Conservation (phyloP, 352 stramenopile species). For the Phytopythium helicoides region DNA sequence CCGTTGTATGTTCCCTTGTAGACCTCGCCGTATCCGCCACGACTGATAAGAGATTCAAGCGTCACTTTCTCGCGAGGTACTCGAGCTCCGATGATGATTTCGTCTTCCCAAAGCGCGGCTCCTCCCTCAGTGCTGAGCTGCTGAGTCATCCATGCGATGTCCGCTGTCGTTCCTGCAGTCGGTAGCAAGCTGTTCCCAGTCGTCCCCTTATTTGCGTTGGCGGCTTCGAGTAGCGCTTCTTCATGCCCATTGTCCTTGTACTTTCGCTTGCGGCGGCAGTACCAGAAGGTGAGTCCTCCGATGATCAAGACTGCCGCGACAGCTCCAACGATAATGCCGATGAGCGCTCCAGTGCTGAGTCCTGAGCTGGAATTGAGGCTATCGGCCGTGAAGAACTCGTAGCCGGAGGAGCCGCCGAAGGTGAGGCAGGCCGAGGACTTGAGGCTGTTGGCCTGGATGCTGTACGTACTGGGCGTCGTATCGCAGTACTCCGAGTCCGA, state of each 20-base stretch:
- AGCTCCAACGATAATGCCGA: conserved; percentile 10
- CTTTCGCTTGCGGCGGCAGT: no score
- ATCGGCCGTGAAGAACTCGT: not conserved
- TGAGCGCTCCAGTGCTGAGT: conserved; percentile 1
- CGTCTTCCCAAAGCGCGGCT: conserved; percentile 17
- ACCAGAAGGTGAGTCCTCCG: no score
- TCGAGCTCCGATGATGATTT: conserved; percentile 16
- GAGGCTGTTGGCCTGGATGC: not conserved
- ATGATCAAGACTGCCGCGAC: conserved; percentile 14
- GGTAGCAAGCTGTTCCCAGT: no score
- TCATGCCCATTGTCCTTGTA: no score
- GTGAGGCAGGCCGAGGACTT: not conserved
- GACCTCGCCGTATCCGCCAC: conserved; percentile 25
- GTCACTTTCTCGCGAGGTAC: conserved; percentile 14
- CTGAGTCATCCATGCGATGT: no score
- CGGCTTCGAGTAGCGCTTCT: no score
- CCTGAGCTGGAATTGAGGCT: not conserved
- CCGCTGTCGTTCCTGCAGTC: no score
- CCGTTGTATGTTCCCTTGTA: conserved; percentile 16
- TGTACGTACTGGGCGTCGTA: not conserved
- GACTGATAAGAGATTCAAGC: conserved; percentile 8
- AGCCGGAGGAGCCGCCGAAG: not conserved
- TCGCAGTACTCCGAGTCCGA: not conserved
- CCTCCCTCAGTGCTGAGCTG: no score
- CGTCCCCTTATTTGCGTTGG: no score